Percentiles rank a stretch among this genome's conserved stretches.
phyloP scores from a whole-genome alignment of 768 basidiomycete species.

The Pulveroboletus sp. region DNA sequence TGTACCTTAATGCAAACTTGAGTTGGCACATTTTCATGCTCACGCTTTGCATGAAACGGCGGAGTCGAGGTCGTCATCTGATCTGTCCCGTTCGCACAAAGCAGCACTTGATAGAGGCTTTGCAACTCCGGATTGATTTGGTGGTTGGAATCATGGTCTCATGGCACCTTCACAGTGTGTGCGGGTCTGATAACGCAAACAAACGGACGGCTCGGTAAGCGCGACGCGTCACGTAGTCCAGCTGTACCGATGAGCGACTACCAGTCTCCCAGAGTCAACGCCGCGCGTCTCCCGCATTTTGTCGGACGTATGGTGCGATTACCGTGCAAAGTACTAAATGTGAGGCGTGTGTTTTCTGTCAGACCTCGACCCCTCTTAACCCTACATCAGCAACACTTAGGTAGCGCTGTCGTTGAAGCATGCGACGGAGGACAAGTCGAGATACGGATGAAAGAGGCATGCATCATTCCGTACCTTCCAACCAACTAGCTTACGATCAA shows the following conservation, averaged over 20 bases:
- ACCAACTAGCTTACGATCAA: background rate
- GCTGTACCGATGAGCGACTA: slow-evolving; percentile 28
- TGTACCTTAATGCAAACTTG: no score
- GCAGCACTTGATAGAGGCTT: no score
- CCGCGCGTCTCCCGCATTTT: slow-evolving; percentile 49
- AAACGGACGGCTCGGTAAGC: background rate
- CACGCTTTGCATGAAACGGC: no score
- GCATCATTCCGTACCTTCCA: slow-evolving; percentile 7
- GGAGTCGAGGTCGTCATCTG: no score
- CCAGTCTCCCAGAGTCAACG: slow-evolving; percentile 54
- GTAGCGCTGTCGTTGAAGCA: slow-evolving; percentile 54
- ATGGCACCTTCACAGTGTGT: no score
- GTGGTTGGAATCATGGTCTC: no score
- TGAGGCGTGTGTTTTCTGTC: slow-evolving; percentile 23
- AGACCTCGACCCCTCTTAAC: background rate
- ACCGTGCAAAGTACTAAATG: slow-evolving; percentile 55
- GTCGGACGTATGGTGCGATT: slow-evolving; percentile 54
- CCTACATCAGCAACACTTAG: slow-evolving; percentile 33
- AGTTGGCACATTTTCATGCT: no score
- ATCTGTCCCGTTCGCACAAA: no score
- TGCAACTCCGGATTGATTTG: no score
- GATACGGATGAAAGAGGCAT: slow-evolving; percentile 40
- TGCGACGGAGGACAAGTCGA: slow-evolving; percentile 63
- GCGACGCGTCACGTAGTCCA: background rate
- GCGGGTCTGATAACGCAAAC: no score